Evolutionary conservation across 179 eudicot species (phyloP).

Genomic region (Vitellaria paradoxa): DNA sequence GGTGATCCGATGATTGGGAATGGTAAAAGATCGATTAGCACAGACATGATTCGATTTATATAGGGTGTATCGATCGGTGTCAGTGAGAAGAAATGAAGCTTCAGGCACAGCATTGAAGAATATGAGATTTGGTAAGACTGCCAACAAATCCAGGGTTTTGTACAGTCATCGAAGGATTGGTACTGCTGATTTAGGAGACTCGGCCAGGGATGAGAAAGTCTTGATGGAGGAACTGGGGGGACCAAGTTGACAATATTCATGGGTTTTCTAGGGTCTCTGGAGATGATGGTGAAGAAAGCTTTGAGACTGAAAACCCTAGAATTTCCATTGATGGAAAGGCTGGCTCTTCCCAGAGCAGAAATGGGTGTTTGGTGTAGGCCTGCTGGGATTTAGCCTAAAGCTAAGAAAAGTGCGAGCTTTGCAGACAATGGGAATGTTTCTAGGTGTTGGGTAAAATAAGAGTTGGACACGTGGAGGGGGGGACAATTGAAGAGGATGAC

Average conservation of each 20-base stretch:
- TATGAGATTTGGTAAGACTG: constrained; percentile 21
- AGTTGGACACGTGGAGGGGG: no score
- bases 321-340: constrained; percentile 12
- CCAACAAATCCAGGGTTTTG: constrained; percentile 25
- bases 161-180: constrained; percentile 15
- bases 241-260: constrained; percentile 38
- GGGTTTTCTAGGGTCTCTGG: constrained; percentile 31
- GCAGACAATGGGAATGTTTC: constrained; percentile 55
- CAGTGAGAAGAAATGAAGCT: constrained; percentile 36
- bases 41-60: constrained; percentile 51
- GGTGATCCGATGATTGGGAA: constrained; percentile 72
- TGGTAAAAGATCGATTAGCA: constrained; percentile 51
- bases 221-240: constrained; percentile 32
- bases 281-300: constrained; percentile 33
- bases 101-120: constrained; percentile 31
- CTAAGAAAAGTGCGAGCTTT: constrained; percentile 58
- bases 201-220: constrained; percentile 30
- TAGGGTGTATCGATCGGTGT: constrained; percentile 55
- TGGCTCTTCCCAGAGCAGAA: constrained; percentile 17
- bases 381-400: constrained; percentile 27
- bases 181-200: constrained; percentile 9
- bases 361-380: constrained; percentile 24
- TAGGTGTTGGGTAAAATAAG: no score
- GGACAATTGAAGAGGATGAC: no score
- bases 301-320: constrained; percentile 18